Evolutionary conservation across 148 eudicot genomes (phyloP).

Genomic region (Rhododendron vialii): DNA sequence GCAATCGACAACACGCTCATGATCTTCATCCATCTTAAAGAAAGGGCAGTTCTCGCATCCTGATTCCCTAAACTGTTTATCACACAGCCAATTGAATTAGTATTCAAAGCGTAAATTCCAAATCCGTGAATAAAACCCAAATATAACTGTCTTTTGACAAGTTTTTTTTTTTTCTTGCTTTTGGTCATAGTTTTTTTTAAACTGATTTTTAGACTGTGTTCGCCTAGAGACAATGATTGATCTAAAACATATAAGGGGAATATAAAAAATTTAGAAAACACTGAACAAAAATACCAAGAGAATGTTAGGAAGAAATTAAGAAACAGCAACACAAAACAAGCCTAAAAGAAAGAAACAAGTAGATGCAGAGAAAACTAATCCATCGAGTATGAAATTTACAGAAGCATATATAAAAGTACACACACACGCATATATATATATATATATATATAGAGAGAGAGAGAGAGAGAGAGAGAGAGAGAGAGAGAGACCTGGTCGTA

Average conservation of each 20-base stretch:
- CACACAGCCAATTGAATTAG: background rate
- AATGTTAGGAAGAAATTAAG: background rate
- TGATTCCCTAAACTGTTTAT: constrained; percentile 68
- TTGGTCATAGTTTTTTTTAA: too few relatives aligned
- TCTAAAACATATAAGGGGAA: too few relatives aligned
- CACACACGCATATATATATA: too few relatives aligned
- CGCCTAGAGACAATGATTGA: background rate
- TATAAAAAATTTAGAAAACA: too few relatives aligned
- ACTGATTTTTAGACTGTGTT: too few relatives aligned
- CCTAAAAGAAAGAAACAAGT: background rate
- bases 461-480: background rate
- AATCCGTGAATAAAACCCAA: background rate
- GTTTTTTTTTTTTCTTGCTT: too few relatives aligned
- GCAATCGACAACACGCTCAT: constrained; percentile 85
- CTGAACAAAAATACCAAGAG: background rate
- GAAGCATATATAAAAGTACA: background rate
- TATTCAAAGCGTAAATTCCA: background rate
- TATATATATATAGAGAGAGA: too few relatives aligned
- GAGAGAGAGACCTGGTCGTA: constrained; percentile 61
- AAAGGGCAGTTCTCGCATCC: constrained; percentile 99
- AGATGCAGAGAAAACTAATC: background rate
- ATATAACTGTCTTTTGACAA: background rate
- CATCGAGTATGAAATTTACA: background rate
- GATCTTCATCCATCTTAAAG: constrained; percentile 78
- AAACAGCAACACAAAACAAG: background rate